Conservation (phyloP, 345 rosid genomes). For the Rhodamnia argentea region DNA sequence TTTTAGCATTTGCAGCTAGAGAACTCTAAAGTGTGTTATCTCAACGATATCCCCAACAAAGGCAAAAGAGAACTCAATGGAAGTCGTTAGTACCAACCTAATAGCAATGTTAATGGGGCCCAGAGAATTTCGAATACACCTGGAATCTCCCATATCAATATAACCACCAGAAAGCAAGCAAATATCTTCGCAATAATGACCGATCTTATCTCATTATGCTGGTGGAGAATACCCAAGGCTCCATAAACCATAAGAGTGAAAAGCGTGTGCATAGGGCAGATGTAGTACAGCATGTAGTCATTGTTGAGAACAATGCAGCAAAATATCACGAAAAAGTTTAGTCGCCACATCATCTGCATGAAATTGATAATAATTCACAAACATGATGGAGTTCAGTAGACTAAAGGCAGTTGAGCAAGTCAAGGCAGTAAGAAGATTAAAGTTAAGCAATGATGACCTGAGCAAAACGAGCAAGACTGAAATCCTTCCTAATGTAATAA, state of each 20-base stretch:
- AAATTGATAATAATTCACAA: slow-evolving; percentile 10
- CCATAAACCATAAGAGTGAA: slow-evolving; percentile 95
- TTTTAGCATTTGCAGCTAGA: neutral
- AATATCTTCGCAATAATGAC: slow-evolving; percentile 82
- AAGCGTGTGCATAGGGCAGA: slow-evolving; percentile 98
- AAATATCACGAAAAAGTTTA: slow-evolving; percentile 85
- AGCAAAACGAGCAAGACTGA: slow-evolving; percentile 78
- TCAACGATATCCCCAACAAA: neutral
- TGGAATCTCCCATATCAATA: slow-evolving; percentile 90
- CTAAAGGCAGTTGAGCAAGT: neutral
- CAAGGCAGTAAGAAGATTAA: neutral
- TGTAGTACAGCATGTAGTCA: slow-evolving; percentile 89
- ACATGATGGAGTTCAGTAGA: neutral
- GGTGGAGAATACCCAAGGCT: slow-evolving; percentile 77
- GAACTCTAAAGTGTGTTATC: neutral
- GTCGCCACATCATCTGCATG: slow-evolving; percentile 99
- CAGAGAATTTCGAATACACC: slow-evolving; percentile 73
- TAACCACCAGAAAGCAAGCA: slow-evolving; percentile 75
- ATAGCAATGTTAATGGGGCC: slow-evolving; percentile 64
- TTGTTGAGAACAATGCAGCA: slow-evolving; percentile 88
- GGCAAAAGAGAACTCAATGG: neutral
- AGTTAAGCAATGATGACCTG: slow-evolving; percentile 39
- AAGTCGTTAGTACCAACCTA: slow-evolving; percentile 32
- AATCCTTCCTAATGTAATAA: slow-evolving; percentile 93
- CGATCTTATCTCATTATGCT: slow-evolving; percentile 77